phyloP scores from a whole-genome alignment of 2,329 filamentous ascomycete genomes.

The Cordyceps javanica region DNA sequence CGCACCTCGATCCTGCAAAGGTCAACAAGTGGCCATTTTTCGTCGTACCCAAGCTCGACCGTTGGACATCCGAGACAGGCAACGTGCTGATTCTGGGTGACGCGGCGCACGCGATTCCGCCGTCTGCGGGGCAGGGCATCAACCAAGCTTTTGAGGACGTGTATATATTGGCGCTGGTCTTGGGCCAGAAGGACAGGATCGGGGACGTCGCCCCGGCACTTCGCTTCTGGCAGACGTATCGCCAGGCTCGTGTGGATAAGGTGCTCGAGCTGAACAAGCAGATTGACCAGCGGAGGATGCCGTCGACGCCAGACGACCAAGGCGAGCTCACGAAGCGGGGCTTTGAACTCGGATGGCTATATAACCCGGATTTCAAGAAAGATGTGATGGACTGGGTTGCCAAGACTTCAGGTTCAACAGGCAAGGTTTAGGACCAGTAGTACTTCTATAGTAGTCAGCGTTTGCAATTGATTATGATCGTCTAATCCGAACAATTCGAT shows the following conservation, averaged over 20 bases:
- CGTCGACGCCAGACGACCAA: slow-evolving; percentile 23
- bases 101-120: slow-evolving; percentile 43
- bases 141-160: slow-evolving; percentile 47
- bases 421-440: background rate
- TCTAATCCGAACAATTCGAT: too few relatives aligned
- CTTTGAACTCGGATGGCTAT: slow-evolving; percentile 38
- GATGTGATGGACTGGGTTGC: slow-evolving; percentile 2
- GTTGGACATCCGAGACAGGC: slow-evolving; percentile 33
- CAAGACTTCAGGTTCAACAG: background rate
- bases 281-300: slow-evolving; percentile 42
- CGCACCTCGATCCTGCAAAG: slow-evolving; percentile 22
- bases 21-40: slow-evolving; percentile 47
- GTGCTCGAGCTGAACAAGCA: slow-evolving; percentile 42
- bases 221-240: slow-evolving; percentile 40
- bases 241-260: slow-evolving; percentile 41
- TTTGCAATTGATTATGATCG: too few relatives aligned
- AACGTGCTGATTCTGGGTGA: slow-evolving; percentile 42
- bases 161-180: slow-evolving; percentile 36
- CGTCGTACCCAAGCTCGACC: slow-evolving; percentile 38
- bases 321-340: slow-evolving; percentile 20
- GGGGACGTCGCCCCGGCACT: slow-evolving; percentile 24
- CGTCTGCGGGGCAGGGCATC: slow-evolving; percentile 39
- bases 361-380: slow-evolving; percentile 31
- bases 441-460: background rate
- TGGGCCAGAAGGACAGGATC: slow-evolving; percentile 21